A percentile compares a stretch with the other conserved stretches of the same genome.
phyloP scores from a whole-genome alignment of 2,329 filamentous ascomycete genomes.

The Exophiala oligosperma region DNA sequence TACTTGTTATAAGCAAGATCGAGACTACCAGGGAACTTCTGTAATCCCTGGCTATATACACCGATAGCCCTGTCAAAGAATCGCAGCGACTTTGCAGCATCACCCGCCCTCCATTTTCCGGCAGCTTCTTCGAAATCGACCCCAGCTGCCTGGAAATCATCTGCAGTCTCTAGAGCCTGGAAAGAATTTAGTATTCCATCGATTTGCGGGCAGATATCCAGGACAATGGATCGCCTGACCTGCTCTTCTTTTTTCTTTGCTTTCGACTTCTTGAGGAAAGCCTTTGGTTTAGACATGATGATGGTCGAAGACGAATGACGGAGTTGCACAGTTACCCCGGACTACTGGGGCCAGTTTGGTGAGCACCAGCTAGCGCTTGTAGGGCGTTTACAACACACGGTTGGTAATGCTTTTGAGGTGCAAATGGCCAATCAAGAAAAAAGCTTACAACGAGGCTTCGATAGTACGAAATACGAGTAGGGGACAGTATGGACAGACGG shows the following conservation, averaged over 20 bases:
- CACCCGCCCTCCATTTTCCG: conserved; percentile 72
- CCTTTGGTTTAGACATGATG: conserved; percentile 29
- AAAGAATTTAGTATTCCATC: conserved; percentile 14
- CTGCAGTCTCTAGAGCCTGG: conserved; percentile 60
- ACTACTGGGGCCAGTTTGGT: neutral
- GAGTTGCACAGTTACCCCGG: neutral
- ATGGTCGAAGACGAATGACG: neutral
- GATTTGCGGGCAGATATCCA: neutral
- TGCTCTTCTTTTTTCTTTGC: conserved; percentile 36
- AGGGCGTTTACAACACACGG: no score
- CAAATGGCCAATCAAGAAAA: no score
- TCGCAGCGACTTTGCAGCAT: conserved; percentile 63
- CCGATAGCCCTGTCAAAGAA: conserved; percentile 64
- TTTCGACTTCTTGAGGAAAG: conserved; percentile 29
- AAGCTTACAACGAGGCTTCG: no score
- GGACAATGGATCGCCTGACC: conserved; percentile 30
- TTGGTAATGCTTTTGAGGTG: no score
- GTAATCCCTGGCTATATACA: conserved; percentile 64
- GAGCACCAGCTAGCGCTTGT: neutral
- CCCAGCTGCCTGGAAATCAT: conserved; percentile 68
- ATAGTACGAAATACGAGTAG: no score
- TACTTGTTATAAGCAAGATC: conserved; percentile 76
- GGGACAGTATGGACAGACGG: no score
- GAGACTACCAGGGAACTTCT: conserved; percentile 61
- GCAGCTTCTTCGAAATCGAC: conserved; percentile 70